These are phyloP conservation scores for Claviceps paspali DNA, from an alignment of 2,329 filamentous ascomycete genomes.

Conservation along the genomic window DNA sequence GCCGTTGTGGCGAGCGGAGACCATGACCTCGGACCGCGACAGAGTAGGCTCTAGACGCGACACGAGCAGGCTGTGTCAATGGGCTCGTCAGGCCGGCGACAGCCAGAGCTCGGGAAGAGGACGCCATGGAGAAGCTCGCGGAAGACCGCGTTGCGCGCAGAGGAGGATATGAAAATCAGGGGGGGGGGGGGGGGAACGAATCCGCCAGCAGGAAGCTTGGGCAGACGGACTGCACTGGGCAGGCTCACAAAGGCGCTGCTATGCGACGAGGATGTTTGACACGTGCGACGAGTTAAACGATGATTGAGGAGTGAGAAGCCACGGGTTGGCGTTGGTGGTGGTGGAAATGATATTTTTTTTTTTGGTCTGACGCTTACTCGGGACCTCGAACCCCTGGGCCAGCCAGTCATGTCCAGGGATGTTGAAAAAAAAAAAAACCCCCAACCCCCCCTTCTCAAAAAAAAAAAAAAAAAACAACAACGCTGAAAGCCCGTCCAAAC, in stretches of 20 bases:
- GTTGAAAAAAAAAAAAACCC: too few relatives aligned
- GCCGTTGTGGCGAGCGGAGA: slow-evolving; percentile 12
- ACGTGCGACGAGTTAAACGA: too few relatives aligned
- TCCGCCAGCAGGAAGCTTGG: not conserved
- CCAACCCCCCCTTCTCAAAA: too few relatives aligned
- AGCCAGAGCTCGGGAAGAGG: slow-evolving; percentile 27
- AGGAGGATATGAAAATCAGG: not conserved
- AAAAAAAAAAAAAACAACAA: not conserved
- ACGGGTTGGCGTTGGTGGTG: not conserved
- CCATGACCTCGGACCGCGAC: slow-evolving; percentile 15
- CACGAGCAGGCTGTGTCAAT: slow-evolving; percentile 14
- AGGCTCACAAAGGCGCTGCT: not conserved
- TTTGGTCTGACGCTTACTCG: not conserved
- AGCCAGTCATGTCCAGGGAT: too few relatives aligned
- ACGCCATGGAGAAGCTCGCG: slow-evolving; percentile 24
- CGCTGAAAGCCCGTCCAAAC: not conserved
- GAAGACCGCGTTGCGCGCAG: not conserved
- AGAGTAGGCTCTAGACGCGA: slow-evolving; percentile 19
- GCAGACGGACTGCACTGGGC: not conserved
- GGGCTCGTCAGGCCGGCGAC: slow-evolving; percentile 18
- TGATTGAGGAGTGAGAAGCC: not conserved
- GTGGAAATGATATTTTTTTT: not conserved
- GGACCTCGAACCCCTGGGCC: too few relatives aligned
- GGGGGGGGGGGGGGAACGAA: not conserved
- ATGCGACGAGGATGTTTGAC: not conserved